Base-by-base conservation (phyloP, 2,329 filamentous ascomycete genomes). In the Ascochyta clinopodiicola region DNA sequence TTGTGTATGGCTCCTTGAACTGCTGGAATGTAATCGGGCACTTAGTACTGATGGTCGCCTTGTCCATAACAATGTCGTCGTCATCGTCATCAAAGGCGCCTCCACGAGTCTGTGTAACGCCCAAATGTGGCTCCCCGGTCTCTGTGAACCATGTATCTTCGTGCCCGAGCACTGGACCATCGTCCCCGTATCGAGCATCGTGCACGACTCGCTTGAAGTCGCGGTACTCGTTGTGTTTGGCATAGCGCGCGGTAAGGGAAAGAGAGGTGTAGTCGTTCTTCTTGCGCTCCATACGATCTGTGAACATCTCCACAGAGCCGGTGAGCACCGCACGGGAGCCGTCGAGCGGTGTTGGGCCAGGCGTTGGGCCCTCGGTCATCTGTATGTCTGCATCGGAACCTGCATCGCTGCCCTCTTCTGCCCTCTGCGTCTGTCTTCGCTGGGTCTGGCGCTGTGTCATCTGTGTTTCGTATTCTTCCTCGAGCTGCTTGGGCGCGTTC, bases 21-120 rank as follows among this genome's bases (percentile, higher is more conserved):
- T 83, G 78, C 46, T 79, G 79, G 61, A 92, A 78, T 0, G 88
- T 89, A 19, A 93, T 72, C 0, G 89, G 88, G 66, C 90, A 93
- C 64, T 85, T 87, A 29, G 88, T 84, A 71, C 85, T 88, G 47
- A 87, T 80, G 4, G 82, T 83, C 59, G 87, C 86, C 44, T 84
- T 80, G 25, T 84, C 82, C 27, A 93, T 82, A 1, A 88, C 82
- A 22, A 93, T 79, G 37, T 93, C 90, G 19, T 90, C 87, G 50
- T 89, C 87, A 15, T 82, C 81, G 5, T 84, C 85, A 1, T 82
- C 80, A n/a, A 60, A 60, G 21, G 64, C 64, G 2, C 75, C 79
- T 1, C 59, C 57, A 48, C 73, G 63, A 15, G 56, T 64, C 34
- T 67, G 63, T 2, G 78, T 79, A 24, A 77, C 67, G 10, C 79